These are phyloP conservation scores for Apophysomyces ossiformis DNA, from an alignment of 371 early-diverging fungal genomes.

Conservation along the genomic window DNA sequence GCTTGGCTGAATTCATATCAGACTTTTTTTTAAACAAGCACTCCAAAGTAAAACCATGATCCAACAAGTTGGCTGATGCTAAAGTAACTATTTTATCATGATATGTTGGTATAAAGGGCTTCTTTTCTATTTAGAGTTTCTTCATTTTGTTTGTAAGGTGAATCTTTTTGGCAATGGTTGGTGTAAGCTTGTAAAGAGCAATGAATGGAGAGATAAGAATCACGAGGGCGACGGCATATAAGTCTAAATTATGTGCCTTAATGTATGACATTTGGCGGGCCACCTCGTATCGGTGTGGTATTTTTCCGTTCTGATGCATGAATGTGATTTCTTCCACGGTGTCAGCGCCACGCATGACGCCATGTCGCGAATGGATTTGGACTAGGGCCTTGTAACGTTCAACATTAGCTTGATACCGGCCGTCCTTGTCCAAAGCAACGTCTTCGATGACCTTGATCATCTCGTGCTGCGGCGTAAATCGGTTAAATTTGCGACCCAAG, in stretches of 20 bases:
- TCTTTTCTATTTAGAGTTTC: background rate
- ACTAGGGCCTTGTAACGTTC: conserved; percentile 18
- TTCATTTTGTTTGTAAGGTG: background rate
- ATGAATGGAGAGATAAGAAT: background rate
- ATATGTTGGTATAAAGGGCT: no score
- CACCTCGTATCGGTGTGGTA: conserved; percentile 21
- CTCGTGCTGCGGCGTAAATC: background rate
- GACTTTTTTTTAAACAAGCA: no score
- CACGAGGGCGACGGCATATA: conserved; percentile 6
- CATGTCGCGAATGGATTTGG: conserved; percentile 26
- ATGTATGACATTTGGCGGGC: conserved; percentile 30
- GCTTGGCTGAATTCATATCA: no score
- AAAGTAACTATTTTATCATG: no score
- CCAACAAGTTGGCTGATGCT: no score
- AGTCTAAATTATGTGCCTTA: conserved; percentile 32
- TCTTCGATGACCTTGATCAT: background rate
- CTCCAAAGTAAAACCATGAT: no score
- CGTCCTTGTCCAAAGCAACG: background rate
- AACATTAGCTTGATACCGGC: conserved; percentile 14
- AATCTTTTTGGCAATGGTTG: background rate
- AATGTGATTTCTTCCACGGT: conserved; percentile 31
- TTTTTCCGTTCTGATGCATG: conserved; percentile 12
- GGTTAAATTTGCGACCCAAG: background rate
- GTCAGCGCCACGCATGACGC: conserved; percentile 27
- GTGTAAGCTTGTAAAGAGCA: background rate